Evolutionary conservation across 169 alveolate species (phyloP), one percentile per base, ranked within the genome.

Genomic region (Plasmodium reichenowi): DNA sequence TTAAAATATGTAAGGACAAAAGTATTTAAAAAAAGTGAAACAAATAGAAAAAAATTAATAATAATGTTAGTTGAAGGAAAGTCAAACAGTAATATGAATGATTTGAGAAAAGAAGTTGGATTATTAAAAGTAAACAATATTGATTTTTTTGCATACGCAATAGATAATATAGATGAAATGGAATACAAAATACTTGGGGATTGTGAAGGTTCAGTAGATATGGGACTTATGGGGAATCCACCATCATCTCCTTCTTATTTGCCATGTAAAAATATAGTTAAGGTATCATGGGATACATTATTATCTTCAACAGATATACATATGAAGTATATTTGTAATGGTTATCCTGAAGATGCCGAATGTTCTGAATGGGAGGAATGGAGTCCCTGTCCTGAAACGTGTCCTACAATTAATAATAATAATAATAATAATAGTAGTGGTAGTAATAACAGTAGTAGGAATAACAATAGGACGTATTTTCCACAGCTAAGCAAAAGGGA

Each of bases 331-430:
- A 78, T 78, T n/a, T 78, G 89, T 32, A 78, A 66, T 70, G 12
- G 54, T 10, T 78, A 78, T 47, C 89, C 89, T 67, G 89, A 38
- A 64, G 89, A 78, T 78, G 89, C 89, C 9, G 89, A 78, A 50
- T 78, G 89, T 78, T 10, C 78, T 43, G 89, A 78, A 45, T 78
- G 89, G 89, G 89, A 70, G 7, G 89, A 78, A 9, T 78, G 89
- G 89, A 78, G 89, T 71, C 38, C 75, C 50, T 78, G 89, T 13
- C 89, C 73, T 50, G 72, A 78, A 9, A 12, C 71, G 22, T 56
- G 72, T 20, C 22, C 17, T 12, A n/a, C 22, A 22, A 54, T 54
- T 74, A 38, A 29, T 29, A 29, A 38, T 74, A 38, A 38, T 74
- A 38, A 38, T 38, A 38, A 38, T 38, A 32, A 32, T 32, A 32